A percentile compares a stretch with the other conserved stretches of the same genome.
Conservation (phyloP, 495 filamentous ascomycete species). For the Penicillium simplicissimum region DNA sequence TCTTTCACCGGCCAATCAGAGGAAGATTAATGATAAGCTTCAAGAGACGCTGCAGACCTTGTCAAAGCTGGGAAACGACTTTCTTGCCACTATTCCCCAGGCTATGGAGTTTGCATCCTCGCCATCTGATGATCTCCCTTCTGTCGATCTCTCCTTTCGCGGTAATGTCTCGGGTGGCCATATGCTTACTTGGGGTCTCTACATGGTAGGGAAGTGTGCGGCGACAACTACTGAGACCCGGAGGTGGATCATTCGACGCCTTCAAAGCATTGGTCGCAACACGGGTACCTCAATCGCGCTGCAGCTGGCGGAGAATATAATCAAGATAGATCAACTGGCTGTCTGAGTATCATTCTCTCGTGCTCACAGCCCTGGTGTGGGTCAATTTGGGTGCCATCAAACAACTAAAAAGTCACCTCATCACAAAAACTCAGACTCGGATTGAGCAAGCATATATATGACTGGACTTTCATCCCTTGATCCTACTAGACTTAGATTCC, state of each 20-base stretch:
- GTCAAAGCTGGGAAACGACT: slow-evolving; percentile 38
- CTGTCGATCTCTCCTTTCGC: slow-evolving; percentile 8
- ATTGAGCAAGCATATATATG: not conserved
- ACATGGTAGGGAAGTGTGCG: slow-evolving; percentile 32
- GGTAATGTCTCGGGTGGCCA: slow-evolving; percentile 32
- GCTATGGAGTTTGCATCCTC: slow-evolving; percentile 23
- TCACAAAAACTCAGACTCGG: not conserved
- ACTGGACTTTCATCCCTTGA: not conserved
- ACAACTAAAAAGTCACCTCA: not conserved
- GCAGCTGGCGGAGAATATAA: slow-evolving; percentile 22
- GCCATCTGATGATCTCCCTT: slow-evolving; percentile 2
- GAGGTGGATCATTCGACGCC: slow-evolving; percentile 31
- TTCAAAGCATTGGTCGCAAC: slow-evolving; percentile 28
- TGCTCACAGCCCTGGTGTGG: too few species aligned
- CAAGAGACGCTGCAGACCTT: slow-evolving; percentile 32
- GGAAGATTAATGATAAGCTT: slow-evolving; percentile 20
- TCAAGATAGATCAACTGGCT: slow-evolving; percentile 19
- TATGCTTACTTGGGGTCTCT: slow-evolving; percentile 39
- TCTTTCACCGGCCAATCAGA: not conserved
- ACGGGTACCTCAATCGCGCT: slow-evolving; percentile 24
- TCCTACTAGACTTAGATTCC: not conserved
- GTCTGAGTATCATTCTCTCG: too few species aligned
- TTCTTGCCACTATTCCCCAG: slow-evolving; percentile 51
- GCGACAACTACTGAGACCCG: slow-evolving; percentile 25
- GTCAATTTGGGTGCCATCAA: not conserved